Evolutionary conservation across 257 asterid species (phyloP).

Genomic region (Rhazya stricta): DNA sequence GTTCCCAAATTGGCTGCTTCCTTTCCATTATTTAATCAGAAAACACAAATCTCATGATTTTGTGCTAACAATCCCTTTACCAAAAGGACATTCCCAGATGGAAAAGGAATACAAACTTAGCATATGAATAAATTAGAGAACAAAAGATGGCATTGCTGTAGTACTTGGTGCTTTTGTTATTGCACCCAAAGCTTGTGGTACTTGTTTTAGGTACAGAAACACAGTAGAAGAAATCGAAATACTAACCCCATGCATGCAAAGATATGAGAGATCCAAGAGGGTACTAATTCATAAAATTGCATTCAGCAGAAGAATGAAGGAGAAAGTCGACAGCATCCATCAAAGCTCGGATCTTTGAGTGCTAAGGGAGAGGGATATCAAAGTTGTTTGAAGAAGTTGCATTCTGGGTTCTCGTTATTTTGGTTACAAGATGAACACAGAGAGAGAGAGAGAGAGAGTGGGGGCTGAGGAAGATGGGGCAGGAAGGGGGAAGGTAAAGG

Average conservation of each 20-base stretch:
- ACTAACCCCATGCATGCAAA: slow-evolving; percentile 91
- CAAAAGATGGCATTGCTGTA: not conserved
- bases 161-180: not conserved
- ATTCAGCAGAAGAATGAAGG: slow-evolving; percentile 9
- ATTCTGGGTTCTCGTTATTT: not conserved
- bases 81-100: not conserved
- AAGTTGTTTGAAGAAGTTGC: not conserved
- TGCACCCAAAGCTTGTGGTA: not conserved
- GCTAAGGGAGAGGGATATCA: not conserved
- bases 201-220: not conserved
- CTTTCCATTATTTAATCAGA: not conserved
- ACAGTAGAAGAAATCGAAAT: slow-evolving; percentile 16
- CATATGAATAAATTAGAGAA: not conserved
- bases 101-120: not conserved
- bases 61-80: not conserved
- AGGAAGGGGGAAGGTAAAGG: slow-evolving; percentile 7
- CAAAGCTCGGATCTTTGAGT: slow-evolving; percentile 37
- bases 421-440: not conserved
- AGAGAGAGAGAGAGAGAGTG: not conserved
- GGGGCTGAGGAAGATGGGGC: not conserved
- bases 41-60: not conserved
- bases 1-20: slow-evolving; percentile 9
- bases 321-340: slow-evolving; percentile 20
- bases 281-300: slow-evolving; percentile 33
- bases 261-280: slow-evolving; percentile 49